A percentile compares a stretch with the other conserved stretches of the same genome.
phyloP scores from a whole-genome alignment of 208 protist genomes.

The Leishmania mexicana region DNA sequence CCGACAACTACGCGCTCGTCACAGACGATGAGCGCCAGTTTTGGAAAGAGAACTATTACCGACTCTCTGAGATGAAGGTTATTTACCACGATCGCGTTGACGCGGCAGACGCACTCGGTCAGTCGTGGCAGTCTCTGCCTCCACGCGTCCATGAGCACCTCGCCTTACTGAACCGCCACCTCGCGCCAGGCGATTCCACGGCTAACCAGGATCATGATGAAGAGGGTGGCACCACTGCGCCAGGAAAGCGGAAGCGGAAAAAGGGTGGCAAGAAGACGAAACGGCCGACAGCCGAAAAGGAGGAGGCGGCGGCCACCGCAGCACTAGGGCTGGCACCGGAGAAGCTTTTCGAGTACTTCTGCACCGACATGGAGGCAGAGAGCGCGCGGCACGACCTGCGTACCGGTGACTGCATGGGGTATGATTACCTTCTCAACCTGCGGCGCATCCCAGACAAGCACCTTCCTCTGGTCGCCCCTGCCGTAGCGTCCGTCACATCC shows the following conservation, averaged over 20 bases:
- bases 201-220: slow-evolving; percentile 4
- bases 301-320: slow-evolving; percentile 14
- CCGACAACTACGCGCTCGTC: slow-evolving; percentile 35
- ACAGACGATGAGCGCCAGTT: slow-evolving; percentile 79
- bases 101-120: slow-evolving; percentile 40
- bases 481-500: slow-evolving; percentile 53
- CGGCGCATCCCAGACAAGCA: slow-evolving; percentile 67
- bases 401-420: slow-evolving; percentile 66
- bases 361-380: slow-evolving; percentile 79
- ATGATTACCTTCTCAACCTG: slow-evolving; percentile 75
- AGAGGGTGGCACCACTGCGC: not conserved
- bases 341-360: slow-evolving; percentile 84
- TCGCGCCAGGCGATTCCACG: slow-evolving; percentile 20
- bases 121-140: slow-evolving; percentile 31
- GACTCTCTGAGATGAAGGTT: slow-evolving; percentile 54
- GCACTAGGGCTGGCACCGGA: slow-evolving; percentile 47
- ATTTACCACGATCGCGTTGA: slow-evolving; percentile 82
- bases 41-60: slow-evolving; percentile 82
- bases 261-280: slow-evolving; percentile 26
- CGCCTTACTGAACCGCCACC: slow-evolving; percentile 30
- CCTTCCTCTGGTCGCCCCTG: slow-evolving; percentile 61
- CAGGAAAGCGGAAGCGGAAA: slow-evolving; percentile 20
- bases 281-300: slow-evolving; percentile 4
- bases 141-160: slow-evolving; percentile 50
- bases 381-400: slow-evolving; percentile 58